Conservation (phyloP, 176 grass and related monocot species). For the Puya raimondii region DNA sequence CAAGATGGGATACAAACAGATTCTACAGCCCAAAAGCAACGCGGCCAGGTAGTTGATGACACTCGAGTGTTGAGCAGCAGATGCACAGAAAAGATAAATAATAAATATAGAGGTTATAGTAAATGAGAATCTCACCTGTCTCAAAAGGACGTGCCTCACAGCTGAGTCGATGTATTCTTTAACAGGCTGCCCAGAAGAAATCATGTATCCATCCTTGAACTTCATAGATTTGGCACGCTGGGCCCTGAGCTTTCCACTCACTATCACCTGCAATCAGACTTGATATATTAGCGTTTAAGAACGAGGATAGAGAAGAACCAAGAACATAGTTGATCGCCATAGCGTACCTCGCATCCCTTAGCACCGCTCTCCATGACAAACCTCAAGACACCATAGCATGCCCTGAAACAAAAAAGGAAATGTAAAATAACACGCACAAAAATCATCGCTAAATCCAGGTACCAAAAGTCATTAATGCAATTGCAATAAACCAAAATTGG, state of each 20-base stretch:
- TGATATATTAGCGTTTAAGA: background rate
- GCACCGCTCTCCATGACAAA: conserved; percentile 98
- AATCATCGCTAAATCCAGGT: background rate
- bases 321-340: background rate
- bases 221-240: conserved; percentile 94
- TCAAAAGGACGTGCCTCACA: conserved; percentile 74
- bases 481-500: background rate
- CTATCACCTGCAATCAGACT: conserved; percentile 46
- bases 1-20: too few species aligned
- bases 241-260: conserved; percentile 85
- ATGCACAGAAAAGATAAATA: background rate
- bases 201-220: conserved; percentile 94
- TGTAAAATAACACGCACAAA: background rate
- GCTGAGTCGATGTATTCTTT: conserved; percentile 83
- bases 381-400: conserved; percentile 90
- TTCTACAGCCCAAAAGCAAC: too few species aligned
- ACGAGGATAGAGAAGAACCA: background rate
- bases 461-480: background rate
- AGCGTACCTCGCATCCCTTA: conserved; percentile 71
- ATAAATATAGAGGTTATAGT: background rate
- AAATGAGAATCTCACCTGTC: conserved; percentile 47
- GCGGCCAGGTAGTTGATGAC: background rate
- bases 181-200: conserved; percentile 84
- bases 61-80: background rate
- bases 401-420: conserved; percentile 29